Conservation (phyloP, 192 early-diverging fungal species). For the Endogone sp. region DNA sequence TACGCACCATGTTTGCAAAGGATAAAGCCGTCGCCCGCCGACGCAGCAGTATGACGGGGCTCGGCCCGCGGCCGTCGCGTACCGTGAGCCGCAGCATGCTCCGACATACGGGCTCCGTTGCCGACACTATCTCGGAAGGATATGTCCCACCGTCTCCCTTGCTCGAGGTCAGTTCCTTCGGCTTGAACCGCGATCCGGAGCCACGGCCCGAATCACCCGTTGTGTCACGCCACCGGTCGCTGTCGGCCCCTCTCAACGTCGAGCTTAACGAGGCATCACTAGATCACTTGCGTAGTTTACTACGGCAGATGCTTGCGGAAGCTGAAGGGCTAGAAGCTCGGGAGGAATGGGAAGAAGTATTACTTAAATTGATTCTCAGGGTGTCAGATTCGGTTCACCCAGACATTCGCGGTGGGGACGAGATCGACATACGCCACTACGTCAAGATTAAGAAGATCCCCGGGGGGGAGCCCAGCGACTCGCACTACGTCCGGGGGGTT, state of each 20-base stretch:
- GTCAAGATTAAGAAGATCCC: conserved; percentile 96
- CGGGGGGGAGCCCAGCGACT: conserved; percentile 74
- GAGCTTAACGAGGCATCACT: conserved; percentile 64
- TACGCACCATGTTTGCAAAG: too few species aligned
- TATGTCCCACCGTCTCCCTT: too few species aligned
- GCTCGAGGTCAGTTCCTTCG: too few species aligned
- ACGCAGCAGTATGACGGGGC: conserved; percentile 40
- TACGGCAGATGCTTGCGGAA: conserved; percentile 69
- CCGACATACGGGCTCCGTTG: conserved; percentile 10
- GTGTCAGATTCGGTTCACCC: conserved; percentile 57
- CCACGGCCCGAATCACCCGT: conserved; percentile 20
- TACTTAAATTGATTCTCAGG: conserved; percentile 67
- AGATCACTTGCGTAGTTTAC: conserved; percentile 61
- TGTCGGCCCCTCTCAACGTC: conserved; percentile 23
- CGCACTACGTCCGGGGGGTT: conserved; percentile 82
- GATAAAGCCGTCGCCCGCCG: conserved; percentile 14
- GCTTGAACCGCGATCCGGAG: too few species aligned
- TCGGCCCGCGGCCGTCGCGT: conserved; percentile 25
- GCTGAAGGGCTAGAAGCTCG: conserved; percentile 25
- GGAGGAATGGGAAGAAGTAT: conserved; percentile 64
- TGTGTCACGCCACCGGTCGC: conserved; percentile 22
- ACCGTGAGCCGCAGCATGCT: conserved; percentile 22
- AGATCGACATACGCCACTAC: conserved; percentile 85
- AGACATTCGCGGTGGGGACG: conserved; percentile 71
- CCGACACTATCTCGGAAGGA: conserved; percentile 2